A percentile compares a stretch with the other conserved stretches of the same genome.
These are phyloP conservation scores for Zygotorulaspora danielsina DNA, from an alignment of 805 yeast species.

Conservation along the genomic window DNA sequence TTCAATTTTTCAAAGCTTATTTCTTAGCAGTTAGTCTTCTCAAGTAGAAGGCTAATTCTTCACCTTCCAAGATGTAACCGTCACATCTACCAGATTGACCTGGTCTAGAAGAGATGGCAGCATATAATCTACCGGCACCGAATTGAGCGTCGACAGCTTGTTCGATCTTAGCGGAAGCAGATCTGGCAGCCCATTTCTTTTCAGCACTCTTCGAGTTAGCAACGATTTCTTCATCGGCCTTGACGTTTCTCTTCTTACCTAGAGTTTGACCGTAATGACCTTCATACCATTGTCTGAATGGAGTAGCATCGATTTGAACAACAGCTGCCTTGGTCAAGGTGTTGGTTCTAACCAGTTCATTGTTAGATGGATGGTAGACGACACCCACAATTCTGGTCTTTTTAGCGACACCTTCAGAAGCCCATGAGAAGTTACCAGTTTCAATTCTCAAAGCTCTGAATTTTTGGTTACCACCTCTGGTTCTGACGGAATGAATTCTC, in stretches of 20 bases:
- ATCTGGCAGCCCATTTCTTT: conserved; percentile 92
- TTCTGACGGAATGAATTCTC: conserved; percentile 98
- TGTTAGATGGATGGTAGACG: conserved; percentile 99
- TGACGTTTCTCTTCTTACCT: conserved; percentile 73
- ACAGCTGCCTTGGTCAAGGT: conserved; percentile 98
- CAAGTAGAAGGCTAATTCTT: conserved; percentile 99
- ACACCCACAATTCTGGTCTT: conserved; percentile 99
- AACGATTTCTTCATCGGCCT: conserved; percentile 53
- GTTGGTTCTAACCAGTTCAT: conserved; percentile 99
- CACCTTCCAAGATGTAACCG: conserved; percentile 99
- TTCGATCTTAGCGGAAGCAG: conserved; percentile 79
- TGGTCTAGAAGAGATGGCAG: conserved; percentile 98
- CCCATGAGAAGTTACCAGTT: conserved; percentile 99
- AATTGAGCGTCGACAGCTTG: conserved; percentile 91
- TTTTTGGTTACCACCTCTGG: conserved; percentile 99
- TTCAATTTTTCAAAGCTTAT: conserved; percentile 45
- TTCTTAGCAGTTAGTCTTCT: conserved; percentile 99
- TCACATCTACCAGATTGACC: conserved; percentile 99
- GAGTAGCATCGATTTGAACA: conserved; percentile 99
- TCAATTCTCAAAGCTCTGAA: conserved; percentile 99
- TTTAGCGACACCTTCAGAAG: conserved; percentile 96
- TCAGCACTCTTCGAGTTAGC: conserved; percentile 73
- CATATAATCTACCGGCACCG: conserved; percentile 98
- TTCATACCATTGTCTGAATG: conserved; percentile 99
- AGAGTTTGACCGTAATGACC: conserved; percentile 92